These are phyloP conservation scores for Plasmodium knowlesi DNA, from an alignment of 169 alveolate genomes.

Conservation along the genomic window DNA sequence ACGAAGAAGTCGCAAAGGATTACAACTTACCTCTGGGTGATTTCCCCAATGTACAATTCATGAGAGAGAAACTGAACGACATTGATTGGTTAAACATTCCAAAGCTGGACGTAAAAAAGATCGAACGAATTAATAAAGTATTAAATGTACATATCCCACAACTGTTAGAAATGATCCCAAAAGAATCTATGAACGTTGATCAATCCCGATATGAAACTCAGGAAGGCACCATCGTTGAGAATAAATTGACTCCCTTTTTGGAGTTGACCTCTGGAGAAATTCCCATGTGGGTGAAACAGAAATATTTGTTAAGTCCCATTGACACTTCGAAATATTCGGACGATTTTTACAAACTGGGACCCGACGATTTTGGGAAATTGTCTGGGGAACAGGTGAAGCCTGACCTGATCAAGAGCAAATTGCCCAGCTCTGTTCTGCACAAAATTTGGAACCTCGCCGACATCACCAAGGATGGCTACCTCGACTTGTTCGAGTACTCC, in stretches of 20 bases:
- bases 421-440: constrained; percentile 78
- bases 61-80: constrained; percentile 58
- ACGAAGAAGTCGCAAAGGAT: constrained; percentile 69
- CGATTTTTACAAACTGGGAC: constrained; percentile 76
- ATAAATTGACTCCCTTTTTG: constrained; percentile 62
- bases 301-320: constrained; percentile 34
- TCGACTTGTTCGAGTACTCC: constrained; percentile 78
- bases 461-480: constrained; percentile 77
- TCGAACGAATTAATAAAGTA: constrained; percentile 72
- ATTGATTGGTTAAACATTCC: constrained; percentile 76
- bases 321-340: constrained; percentile 71
- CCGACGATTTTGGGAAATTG: constrained; percentile 69
- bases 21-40: constrained; percentile 75
- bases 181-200: constrained; percentile 53
- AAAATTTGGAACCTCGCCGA: constrained; percentile 81
- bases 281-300: constrained; percentile 69
- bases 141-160: constrained; percentile 75
- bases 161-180: constrained; percentile 76
- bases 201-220: constrained; percentile 11
- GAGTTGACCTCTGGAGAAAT: constrained; percentile 61
- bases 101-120: constrained; percentile 69
- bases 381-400: constrained; percentile 79
- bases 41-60: constrained; percentile 73
- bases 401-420: constrained; percentile 77
- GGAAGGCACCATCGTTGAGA: constrained; percentile 70